Conservation (phyloP, 768 basidiomycete genomes). For the Lactarius akahatsu region DNA sequence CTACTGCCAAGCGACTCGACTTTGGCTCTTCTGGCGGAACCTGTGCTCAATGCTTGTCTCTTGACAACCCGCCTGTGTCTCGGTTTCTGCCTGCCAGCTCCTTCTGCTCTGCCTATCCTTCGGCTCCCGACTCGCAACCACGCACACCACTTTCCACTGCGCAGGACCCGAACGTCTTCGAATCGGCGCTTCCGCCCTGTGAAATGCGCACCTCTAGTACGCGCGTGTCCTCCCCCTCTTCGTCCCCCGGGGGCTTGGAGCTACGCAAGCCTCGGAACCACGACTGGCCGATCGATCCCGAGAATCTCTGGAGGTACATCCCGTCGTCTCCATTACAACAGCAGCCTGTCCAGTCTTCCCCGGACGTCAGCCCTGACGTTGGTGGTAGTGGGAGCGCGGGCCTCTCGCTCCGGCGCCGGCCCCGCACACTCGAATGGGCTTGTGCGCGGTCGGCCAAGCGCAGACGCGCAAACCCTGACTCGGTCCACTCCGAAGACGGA, state of each 20-base stretch:
- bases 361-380: constrained; percentile 23
- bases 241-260: constrained; percentile 8
- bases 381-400: constrained; percentile 22
- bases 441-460: constrained; percentile 44
- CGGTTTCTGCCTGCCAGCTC: constrained; percentile 3
- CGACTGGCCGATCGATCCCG: constrained; percentile 19
- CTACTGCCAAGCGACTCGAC: neutral
- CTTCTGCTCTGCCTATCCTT: neutral
- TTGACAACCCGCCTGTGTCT: neutral
- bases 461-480: constrained; percentile 31
- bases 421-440: constrained; percentile 46
- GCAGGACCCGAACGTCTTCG: constrained; percentile 7
- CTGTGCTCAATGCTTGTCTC: neutral
- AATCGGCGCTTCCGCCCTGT: neutral
- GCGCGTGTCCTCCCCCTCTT: constrained; percentile 9
- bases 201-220: neutral
- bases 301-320: constrained; percentile 36
- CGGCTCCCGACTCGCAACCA: neutral
- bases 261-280: constrained; percentile 20
- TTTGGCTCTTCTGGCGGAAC: neutral
- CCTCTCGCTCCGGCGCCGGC: constrained; percentile 23
- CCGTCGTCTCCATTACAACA: constrained; percentile 33
- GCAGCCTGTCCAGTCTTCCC: constrained; percentile 26
- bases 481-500: constrained; percentile 22
- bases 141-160: constrained; percentile 11